Base-by-base conservation (phyloP, 495 filamentous ascomycete species). In the Penicillium coprophilum region DNA sequence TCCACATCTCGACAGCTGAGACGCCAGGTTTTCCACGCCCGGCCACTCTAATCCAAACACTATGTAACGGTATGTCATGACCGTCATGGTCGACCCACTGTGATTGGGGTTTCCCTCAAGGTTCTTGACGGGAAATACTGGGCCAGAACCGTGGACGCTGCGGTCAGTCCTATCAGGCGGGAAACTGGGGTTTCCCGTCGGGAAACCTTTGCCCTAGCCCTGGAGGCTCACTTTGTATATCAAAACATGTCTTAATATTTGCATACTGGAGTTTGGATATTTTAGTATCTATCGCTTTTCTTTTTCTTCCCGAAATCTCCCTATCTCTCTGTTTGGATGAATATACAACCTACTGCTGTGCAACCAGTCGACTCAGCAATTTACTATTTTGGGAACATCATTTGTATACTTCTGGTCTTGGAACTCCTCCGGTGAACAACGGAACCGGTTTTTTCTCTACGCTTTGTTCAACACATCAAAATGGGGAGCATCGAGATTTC, bases 161-260 rank as follows among this genome's bases (percentile, higher is more conserved):
- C 21, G 41, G 17, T 10, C 17, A 39, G 34, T 28, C 48, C 39
- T 53, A 63, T 71, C 70, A 66, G 62, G 21, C 66, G 71, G 71
- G 62, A 71, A 76, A 73, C 46, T 60, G 32, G 60, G 28, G 23
- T 76, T 74, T 72, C 60, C 71, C 71, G 73, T 47, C 69, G 72
- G 71, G 57, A 75, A 75, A 71, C 65, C 9, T 55, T 28, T 23
- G 19, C 38, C 36, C 38, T 57, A 28, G 45, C 45, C 23, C 23
- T 17, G 9, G 23, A 31, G 45, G 45, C 53, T 43, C 30, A 20
- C 24, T 54, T 58, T 69, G 69, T 73, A 73, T 73, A 73, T 72
- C 66, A 68, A 57, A 69, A 67, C 51, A 63, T 48, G 46, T 59
- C 39, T 30, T 39, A 34, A 55, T 59, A 59, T 48, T 47, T 57